A percentile compares a stretch with the other conserved stretches of the same genome.
phyloP scores from a whole-genome alignment of 106 monocot species.

The Vanilla planifolia region DNA sequence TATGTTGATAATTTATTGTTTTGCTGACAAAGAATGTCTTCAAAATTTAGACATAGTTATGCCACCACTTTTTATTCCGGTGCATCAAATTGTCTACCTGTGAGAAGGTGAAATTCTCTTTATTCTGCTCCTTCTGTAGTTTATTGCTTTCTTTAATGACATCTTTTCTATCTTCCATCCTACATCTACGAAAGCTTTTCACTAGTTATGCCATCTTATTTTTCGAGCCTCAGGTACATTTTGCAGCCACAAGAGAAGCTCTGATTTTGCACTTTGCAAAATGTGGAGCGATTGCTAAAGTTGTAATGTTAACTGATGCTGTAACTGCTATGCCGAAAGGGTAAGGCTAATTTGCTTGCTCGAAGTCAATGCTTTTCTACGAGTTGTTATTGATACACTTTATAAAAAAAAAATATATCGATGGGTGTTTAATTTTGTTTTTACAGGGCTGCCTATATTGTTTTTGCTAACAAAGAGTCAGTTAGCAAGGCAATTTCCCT shows the following conservation, averaged over 20 bases:
- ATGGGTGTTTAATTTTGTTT: background rate
- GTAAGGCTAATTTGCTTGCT: constrained; percentile 20
- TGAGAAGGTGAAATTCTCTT: too few species aligned
- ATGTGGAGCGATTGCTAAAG: constrained; percentile 59
- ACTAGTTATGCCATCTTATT: too few species aligned
- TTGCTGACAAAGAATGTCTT: too few species aligned
- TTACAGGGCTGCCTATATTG: constrained; percentile 57
- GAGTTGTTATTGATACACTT: background rate
- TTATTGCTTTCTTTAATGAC: too few species aligned
- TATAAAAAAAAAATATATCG: constrained; percentile 1
- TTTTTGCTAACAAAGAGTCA: constrained; percentile 67
- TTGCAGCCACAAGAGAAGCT: constrained; percentile 72
- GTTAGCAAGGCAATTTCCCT: constrained; percentile 61
- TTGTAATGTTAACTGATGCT: constrained; percentile 42
- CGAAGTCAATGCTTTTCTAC: background rate
- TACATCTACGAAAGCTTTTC: too few species aligned
- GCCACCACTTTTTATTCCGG: too few species aligned
- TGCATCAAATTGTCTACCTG: too few species aligned
- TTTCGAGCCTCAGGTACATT: constrained; percentile 61
- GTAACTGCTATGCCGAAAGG: constrained; percentile 78
- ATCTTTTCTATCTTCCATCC: too few species aligned
- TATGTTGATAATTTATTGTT: too few species aligned
- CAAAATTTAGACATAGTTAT: too few species aligned
- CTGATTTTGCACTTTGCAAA: constrained; percentile 57
- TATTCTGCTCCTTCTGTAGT: too few species aligned